Evolutionary conservation across 2,329 filamentous ascomycete genomes (phyloP), one percentile per base, ranked within the genome.

Genomic region (Truncatella angustata): DNA sequence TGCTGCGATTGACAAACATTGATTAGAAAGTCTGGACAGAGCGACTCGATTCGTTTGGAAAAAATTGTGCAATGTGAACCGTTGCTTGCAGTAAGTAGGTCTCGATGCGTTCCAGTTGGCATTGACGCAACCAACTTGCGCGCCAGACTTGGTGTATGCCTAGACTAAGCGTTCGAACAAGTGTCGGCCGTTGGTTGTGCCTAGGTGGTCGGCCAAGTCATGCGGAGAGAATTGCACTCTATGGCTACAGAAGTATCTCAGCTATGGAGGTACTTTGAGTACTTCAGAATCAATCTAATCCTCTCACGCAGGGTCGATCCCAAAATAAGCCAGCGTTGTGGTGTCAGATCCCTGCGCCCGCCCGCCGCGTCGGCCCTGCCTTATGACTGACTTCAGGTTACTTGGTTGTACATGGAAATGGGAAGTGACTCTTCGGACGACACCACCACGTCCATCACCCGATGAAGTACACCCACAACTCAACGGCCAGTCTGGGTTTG

Each of bases 331-430:
- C 50, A 37, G 42, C 24, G 35, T 43, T 30, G 47, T 32, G 21
- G 44, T 35, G 43, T 36, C 45, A 42, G 23, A 49, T 49, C 51
- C 51, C 45, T 53, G 51, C 56, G 55, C 55, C 60, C 62, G 57
- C 63, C 60, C 59, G 59, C 62, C 58, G 58, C 62, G 57, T 56
- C 57, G 59, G 57, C 55, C 55, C 57, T 59, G 56, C 63, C 59
- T 64, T 58, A 64, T 65, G 61, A 64, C 62, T 61, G 43, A 46
- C 24, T 39, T 26, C 12, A 5, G 49, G 49, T 37, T 21, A 36
- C 49, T 45, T 45, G 24, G 28, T 36, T 28, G 24, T 40, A 26
- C 32, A 32, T 37, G 34, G 24, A n/a, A 23, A 35, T 20, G n/a
- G 34, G 26, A 20, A 45, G 39, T 44, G 45, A 42, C 39, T 34